Percentiles rank a stretch among this genome's conserved stretches.
Evolutionary conservation across 2,329 filamentous ascomycete genomes (phyloP).

Genomic region (Parafenestella ontariensis): DNA sequence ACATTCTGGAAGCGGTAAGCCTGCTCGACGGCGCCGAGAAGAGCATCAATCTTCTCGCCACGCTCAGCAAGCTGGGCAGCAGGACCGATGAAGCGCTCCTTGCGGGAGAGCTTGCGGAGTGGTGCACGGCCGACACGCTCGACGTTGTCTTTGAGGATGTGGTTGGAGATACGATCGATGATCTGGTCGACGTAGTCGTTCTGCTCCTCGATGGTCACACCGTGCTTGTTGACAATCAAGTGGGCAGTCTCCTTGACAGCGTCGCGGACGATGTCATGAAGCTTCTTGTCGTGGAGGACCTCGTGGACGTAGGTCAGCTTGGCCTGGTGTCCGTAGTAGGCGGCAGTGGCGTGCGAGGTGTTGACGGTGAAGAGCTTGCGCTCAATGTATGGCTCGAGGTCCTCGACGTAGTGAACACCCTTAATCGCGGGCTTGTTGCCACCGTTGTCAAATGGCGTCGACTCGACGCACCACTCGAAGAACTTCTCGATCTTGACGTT

Average conservation of each 20-base stretch:
- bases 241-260: slow-evolving; percentile 85
- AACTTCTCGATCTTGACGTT: slow-evolving; percentile 98
- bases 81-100: slow-evolving; percentile 94
- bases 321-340: slow-evolving; percentile 90
- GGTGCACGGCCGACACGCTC: slow-evolving; percentile 96
- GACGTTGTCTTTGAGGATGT: slow-evolving; percentile 87
- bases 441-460: slow-evolving; percentile 76
- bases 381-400: slow-evolving; percentile 95
- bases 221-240: slow-evolving; percentile 87
- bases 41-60: slow-evolving; percentile 72
- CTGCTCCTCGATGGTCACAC: slow-evolving; percentile 77
- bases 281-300: slow-evolving; percentile 79
- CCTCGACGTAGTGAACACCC: slow-evolving; percentile 90
- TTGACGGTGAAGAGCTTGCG: slow-evolving; percentile 99
- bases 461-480: slow-evolving; percentile 98
- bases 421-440: slow-evolving; percentile 75
- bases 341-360: slow-evolving; percentile 93
- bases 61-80: slow-evolving; percentile 87
- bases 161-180: slow-evolving; percentile 90
- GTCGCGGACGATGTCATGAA: slow-evolving; percentile 78
- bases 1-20: slow-evolving; percentile 95
- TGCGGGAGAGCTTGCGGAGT: slow-evolving; percentile 89
- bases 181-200: slow-evolving; percentile 90
- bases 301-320: slow-evolving; percentile 90
- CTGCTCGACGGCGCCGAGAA: slow-evolving; percentile 88